phyloP scores from a whole-genome alignment of 2,329 filamentous ascomycete genomes.

The Rhinocladiella similis region DNA sequence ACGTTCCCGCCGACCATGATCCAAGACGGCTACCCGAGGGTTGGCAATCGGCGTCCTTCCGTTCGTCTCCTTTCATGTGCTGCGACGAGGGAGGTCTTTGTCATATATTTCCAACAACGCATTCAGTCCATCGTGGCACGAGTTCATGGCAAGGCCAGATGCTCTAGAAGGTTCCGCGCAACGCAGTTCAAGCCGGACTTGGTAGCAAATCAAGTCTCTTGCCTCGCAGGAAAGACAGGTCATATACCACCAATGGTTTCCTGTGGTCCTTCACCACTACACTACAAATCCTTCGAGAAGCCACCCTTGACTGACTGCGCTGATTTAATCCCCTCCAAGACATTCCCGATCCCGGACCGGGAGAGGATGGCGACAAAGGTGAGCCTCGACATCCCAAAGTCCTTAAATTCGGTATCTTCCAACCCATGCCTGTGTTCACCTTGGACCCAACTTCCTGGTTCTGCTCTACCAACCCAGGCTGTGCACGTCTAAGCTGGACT shows the following conservation, averaged over 20 bases:
- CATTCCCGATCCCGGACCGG: background rate
- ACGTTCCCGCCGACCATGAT: background rate
- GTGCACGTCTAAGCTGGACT: conserved; percentile 1
- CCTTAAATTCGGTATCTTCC: conserved; percentile 9
- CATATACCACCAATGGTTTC: conserved; percentile 8
- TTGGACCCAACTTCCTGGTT: conserved; percentile 17
- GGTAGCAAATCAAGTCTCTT: conserved; percentile 17
- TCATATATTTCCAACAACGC: conserved; percentile 3
- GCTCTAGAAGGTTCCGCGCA: conserved; percentile 2
- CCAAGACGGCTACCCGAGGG: conserved; percentile 1
- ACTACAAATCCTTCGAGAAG: conserved; percentile 10
- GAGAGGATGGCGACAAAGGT: background rate
- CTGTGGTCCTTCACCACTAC: conserved; percentile 20
- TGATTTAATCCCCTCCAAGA: background rate
- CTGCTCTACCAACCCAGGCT: conserved; percentile 11
- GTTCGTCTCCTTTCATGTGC: background rate
- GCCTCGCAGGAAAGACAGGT: background rate
- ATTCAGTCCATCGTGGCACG: background rate
- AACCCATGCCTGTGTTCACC: conserved; percentile 18
- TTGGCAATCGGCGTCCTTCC: background rate
- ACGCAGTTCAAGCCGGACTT: conserved; percentile 4
- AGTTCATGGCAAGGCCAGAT: background rate
- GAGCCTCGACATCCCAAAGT: conserved; percentile 3
- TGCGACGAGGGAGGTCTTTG: background rate
- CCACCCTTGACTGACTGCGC: background rate